A percentile compares a stretch with the other conserved stretches of the same genome.
phyloP scores from a whole-genome alignment of 139 green algal species.

The Diplosphaera chodatii region DNA sequence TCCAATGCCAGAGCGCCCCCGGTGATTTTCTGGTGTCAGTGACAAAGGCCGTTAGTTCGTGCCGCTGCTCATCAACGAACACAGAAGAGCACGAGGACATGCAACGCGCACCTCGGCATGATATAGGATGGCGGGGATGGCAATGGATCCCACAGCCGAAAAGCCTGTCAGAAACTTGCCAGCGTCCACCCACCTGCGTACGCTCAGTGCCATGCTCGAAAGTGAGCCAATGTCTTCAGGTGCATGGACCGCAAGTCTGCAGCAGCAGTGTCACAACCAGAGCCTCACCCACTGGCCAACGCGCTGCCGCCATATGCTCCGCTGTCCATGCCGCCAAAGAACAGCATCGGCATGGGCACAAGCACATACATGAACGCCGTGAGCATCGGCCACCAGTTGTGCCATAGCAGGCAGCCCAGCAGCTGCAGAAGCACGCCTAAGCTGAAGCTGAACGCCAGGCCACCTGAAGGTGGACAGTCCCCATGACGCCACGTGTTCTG shows the following conservation, averaged over 20 bases:
- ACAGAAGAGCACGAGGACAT: no score
- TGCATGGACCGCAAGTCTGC: no score
- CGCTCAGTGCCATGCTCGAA: no score
- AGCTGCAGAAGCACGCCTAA: constrained; percentile 76
- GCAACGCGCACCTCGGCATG: constrained; percentile 70
- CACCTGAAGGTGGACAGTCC: no score
- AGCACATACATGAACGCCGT: constrained; percentile 74
- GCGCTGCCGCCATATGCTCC: constrained; percentile 38
- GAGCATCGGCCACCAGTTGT: constrained; percentile 95
- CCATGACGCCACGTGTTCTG: no score
- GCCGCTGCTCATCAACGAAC: no score
- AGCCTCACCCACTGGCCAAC: constrained; percentile 54
- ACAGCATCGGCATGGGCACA: constrained; percentile 91
- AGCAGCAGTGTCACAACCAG: no score
- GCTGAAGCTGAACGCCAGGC: constrained; percentile 62
- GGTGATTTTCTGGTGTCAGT: constrained; percentile 79
- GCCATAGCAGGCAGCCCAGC: constrained; percentile 78
- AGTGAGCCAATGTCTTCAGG: no score
- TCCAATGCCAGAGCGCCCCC: constrained; percentile 73
- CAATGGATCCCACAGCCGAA: constrained; percentile 75
- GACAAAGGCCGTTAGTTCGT: no score
- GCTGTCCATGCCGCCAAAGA: constrained; percentile 63
- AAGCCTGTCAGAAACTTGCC: constrained; percentile 95
- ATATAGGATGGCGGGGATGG: constrained; percentile 85
- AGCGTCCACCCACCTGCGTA: constrained; percentile 84